Evolutionary conservation across 192 early-diverging fungal genomes (phyloP).

Genomic region (Backusella tarrabulga): DNA sequence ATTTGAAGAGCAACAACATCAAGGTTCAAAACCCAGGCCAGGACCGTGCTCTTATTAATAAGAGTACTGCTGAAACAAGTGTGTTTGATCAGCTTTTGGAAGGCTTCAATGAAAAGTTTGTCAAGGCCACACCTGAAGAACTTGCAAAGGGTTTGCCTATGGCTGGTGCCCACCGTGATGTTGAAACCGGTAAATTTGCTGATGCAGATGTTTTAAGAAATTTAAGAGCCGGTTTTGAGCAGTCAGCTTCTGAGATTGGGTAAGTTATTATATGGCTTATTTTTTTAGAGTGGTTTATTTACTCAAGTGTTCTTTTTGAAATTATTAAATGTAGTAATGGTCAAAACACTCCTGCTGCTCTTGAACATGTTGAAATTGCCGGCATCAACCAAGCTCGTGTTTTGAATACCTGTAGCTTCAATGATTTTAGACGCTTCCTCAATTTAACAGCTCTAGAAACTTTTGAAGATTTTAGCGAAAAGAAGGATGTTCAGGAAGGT

Average conservation of each 20-base stretch:
- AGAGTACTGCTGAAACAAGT: not conserved
- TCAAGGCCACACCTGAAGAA: conserved; percentile 25
- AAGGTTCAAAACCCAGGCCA: not conserved
- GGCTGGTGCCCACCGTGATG: conserved; percentile 35
- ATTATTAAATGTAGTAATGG: conserved; percentile 35
- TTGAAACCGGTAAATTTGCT: conserved; percentile 15
- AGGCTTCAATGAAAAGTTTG: conserved; percentile 25
- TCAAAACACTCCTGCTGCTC: conserved; percentile 32
- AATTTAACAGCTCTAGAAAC: conserved; percentile 32
- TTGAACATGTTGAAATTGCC: conserved; percentile 40
- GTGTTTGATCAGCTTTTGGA: conserved; percentile 6
- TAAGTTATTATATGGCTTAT: not conserved
- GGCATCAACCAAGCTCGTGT: conserved; percentile 43
- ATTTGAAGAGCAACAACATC: not conserved
- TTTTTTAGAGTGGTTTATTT: not conserved
- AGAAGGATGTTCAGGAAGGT: conserved; percentile 15
- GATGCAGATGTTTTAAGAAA: conserved; percentile 9
- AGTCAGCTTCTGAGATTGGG: conserved; percentile 28
- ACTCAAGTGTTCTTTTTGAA: not conserved
- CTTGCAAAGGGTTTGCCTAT: conserved; percentile 23
- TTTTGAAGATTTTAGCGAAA: conserved; percentile 36
- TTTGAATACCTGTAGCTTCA: conserved; percentile 46
- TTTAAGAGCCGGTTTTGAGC: conserved; percentile 15
- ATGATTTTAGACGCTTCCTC: conserved; percentile 45
- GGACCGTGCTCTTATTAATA: not conserved